Evolutionary conservation across 805 yeast species (phyloP).

Genomic region (Candida ortonii): DNA sequence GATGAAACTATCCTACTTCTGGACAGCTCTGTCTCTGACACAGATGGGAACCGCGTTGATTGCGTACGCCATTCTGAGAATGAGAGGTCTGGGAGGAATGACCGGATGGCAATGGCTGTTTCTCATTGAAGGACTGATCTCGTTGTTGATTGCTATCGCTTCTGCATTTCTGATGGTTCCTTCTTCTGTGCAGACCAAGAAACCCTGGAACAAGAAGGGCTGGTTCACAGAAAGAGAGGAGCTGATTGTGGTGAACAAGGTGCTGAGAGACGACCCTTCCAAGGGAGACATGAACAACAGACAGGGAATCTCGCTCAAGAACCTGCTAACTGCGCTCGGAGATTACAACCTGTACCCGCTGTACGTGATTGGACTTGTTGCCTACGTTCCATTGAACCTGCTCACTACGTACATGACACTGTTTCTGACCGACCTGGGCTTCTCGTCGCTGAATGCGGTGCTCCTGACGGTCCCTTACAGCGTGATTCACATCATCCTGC

Average conservation of each 20-base stretch:
- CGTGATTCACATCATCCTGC: conserved; percentile 8
- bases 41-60: conserved; percentile 23
- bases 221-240: conserved; percentile 49
- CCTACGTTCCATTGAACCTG: conserved; percentile 36
- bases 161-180: conserved; percentile 18
- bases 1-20: conserved; percentile 14
- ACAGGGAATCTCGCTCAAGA: conserved; percentile 40
- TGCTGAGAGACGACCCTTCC: conserved; percentile 59
- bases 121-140: conserved; percentile 31
- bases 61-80: conserved; percentile 18
- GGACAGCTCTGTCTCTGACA: conserved; percentile 34
- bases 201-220: conserved; percentile 9
- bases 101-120: conserved; percentile 34
- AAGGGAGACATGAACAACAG: conserved; percentile 60
- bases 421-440: conserved; percentile 46
- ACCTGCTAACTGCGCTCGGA: conserved; percentile 36
- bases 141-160: conserved; percentile 33
- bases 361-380: conserved; percentile 40
- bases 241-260: conserved; percentile 50
- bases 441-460: conserved; percentile 32
- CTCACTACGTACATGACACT: conserved; percentile 42
- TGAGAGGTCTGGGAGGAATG: conserved; percentile 25
- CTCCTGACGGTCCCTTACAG: conserved; percentile 24
- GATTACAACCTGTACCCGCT: conserved; percentile 54
- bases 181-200: conserved; percentile 40